These are phyloP conservation scores for Hymenoscyphus repandus DNA, from an alignment of 2,329 filamentous ascomycete genomes.

Conservation along the genomic window DNA sequence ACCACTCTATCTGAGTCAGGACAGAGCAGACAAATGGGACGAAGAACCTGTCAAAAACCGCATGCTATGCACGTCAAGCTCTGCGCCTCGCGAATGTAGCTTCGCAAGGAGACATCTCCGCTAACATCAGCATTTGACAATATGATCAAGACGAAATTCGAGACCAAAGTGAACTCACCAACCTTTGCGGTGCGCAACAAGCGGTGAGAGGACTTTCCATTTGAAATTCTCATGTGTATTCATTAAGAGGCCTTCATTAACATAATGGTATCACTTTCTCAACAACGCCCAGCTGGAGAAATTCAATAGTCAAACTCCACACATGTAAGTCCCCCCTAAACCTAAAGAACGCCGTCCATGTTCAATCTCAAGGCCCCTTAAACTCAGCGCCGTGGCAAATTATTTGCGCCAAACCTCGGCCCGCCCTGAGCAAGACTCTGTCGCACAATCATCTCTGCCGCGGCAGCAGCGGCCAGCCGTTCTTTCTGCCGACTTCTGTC, in stretches of 20 bases:
- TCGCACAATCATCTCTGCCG: slow-evolving; percentile 88
- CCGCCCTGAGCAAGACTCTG: slow-evolving; percentile 68
- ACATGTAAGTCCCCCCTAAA: neutral
- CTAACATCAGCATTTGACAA: too few species aligned
- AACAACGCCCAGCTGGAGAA: slow-evolving; percentile 9
- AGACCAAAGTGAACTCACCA: too few species aligned
- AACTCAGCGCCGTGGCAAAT: slow-evolving; percentile 29
- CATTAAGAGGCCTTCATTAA: slow-evolving; percentile 2
- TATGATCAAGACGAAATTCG: too few species aligned
- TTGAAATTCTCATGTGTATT: neutral
- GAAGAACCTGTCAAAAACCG: too few species aligned
- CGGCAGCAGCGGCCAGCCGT: slow-evolving; percentile 80
- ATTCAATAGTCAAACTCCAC: neutral
- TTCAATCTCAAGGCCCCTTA: neutral
- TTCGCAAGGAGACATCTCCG: too few species aligned
- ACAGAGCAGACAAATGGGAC: too few species aligned
- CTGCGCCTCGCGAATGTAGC: too few species aligned
- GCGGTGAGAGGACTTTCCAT: too few species aligned
- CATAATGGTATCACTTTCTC: slow-evolving; percentile 21
- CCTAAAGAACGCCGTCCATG: neutral
- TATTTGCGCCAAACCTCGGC: slow-evolving; percentile 32
- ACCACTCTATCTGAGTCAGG: too few species aligned
- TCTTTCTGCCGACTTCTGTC: slow-evolving; percentile 93
- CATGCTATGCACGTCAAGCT: too few species aligned
- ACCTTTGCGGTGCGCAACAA: too few species aligned